A percentile compares a stretch with the other conserved stretches of the same genome.
Evolutionary conservation across 192 early-diverging fungal species (phyloP).

Genomic region (Gorgonomyces haynaldii): DNA sequence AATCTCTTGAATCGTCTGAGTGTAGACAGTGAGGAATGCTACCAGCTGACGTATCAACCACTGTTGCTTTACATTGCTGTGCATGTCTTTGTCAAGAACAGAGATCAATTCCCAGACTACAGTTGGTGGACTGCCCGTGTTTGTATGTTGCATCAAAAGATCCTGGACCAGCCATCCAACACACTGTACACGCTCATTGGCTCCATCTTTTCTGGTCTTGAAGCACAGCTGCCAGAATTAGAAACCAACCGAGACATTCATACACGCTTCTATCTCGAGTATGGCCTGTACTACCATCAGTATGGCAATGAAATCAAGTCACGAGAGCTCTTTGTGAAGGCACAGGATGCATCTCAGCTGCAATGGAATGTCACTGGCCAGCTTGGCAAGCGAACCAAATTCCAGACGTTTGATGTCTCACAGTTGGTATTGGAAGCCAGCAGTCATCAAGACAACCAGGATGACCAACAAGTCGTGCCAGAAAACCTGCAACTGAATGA

Average conservation of each 20-base stretch:
- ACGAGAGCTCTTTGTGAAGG: constrained; percentile 44
- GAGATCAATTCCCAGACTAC: constrained; percentile 7
- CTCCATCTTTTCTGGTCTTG: neutral
- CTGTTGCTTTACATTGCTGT: constrained; percentile 57
- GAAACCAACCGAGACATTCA: constrained; percentile 20
- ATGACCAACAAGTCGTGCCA: constrained; percentile 23
- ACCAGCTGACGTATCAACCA: constrained; percentile 59
- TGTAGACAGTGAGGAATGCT: constrained; percentile 75
- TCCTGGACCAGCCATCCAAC: constrained; percentile 54
- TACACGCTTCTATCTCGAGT: constrained; percentile 66
- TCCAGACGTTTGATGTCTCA: constrained; percentile 77
- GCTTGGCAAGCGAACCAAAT: constrained; percentile 81
- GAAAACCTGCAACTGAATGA: constrained; percentile 77
- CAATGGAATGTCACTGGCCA: constrained; percentile 82
- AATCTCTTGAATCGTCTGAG: constrained; percentile 35
- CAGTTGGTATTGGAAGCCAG: constrained; percentile 88
- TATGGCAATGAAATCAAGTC: constrained; percentile 62
- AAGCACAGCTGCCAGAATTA: neutral
- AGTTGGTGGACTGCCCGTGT: constrained; percentile 68
- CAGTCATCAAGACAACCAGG: constrained; percentile 39
- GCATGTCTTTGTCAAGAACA: constrained; percentile 50
- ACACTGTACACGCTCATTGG: constrained; percentile 39
- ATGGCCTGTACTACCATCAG: constrained; percentile 65
- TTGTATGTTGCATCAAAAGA: constrained; percentile 64
- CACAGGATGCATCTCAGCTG: constrained; percentile 69